Base-by-base conservation (phyloP, 106 monocot genomes). In the Dendrobium huoshanense region DNA sequence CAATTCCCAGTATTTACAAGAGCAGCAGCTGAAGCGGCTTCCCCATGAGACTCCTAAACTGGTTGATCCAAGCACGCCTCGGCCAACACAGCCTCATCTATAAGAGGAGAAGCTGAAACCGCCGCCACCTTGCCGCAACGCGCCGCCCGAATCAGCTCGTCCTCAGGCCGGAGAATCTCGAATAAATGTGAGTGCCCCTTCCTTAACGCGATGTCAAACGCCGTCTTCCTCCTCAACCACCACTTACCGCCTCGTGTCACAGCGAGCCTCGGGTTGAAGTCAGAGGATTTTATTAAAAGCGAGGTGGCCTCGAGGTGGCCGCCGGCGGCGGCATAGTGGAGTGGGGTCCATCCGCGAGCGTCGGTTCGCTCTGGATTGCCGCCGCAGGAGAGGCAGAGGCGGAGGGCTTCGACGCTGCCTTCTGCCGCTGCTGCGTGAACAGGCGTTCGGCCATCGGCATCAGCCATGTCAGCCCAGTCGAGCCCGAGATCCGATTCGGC, bases 361-460 rank as follows among this genome's bases (percentile, higher is more conserved):
- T 51, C 51, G 13, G 51, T 13, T 13, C 51, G 51, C 3, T 51
- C 51, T 11, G 51, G 51, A 13, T 51, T 16, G 15, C 51, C 51
- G 13, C 51, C 51, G 15, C 51, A 3, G 51, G 51, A 51, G 51
- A 51, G 51, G 51, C 51, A 51, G 51, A 51, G 51, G 51, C 51
- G 51, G 51, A 51, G 51, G 51, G 51, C 51, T 0, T 51, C 51
- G 3, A 51, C 13, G 51, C 15, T 51, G 13, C 51, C 51, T 13
- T 15, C 51, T 15, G 51, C 13, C 51, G 51, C 51, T 13, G 51
- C 51, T 1, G 51, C 51, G 51, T 51, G 51, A 16, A 51, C 51
- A 0, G 81, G 84, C 9, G 81, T 87, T 29, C 83, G 55, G 13
- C 84, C 84, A 10, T 45, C 80, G 5, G 58, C 22, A 59, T 84